Conservation (phyloP, 257 asterid genomes). For the Misopates orontium region DNA sequence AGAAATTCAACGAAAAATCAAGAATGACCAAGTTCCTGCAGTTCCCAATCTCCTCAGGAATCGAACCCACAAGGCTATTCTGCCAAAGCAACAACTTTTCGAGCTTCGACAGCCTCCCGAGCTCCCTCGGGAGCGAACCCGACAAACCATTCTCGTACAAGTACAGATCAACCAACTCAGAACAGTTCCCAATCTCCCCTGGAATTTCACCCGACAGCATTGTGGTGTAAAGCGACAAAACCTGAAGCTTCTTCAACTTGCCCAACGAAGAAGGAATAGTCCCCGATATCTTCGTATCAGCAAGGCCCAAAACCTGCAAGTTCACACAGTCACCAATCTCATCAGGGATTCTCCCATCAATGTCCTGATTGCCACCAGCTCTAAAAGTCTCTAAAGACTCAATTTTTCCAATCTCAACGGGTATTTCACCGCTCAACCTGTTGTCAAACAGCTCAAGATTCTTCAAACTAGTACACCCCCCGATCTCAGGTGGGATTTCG, state of each 20-base stretch:
- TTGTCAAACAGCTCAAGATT: conserved; percentile 57
- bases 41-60: conserved; percentile 64
- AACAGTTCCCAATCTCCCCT: conserved; percentile 58
- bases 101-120: conserved; percentile 67
- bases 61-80: conserved; percentile 52
- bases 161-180: conserved; percentile 62
- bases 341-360: conserved; percentile 57
- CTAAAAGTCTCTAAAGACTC: conserved; percentile 43
- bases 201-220: conserved; percentile 75
- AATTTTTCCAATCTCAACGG: conserved; percentile 53
- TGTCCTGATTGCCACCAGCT: conserved; percentile 73
- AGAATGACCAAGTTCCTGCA: conserved; percentile 48
- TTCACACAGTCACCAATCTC: conserved; percentile 56
- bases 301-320: conserved; percentile 59
- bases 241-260: conserved; percentile 48
- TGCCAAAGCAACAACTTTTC: conserved; percentile 70
- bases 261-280: conserved; percentile 59
- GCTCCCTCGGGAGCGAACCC: conserved; percentile 57
- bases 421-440: conserved; percentile 56
- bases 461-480: conserved; percentile 44
- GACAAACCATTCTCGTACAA: conserved; percentile 61
- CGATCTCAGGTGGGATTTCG: conserved; percentile 51
- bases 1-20: conserved; percentile 57
- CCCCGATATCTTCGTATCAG: conserved; percentile 72
- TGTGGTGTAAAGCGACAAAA: conserved; percentile 63